These are phyloP conservation scores for Tillandsia fasciculata DNA, from an alignment of 176 grass and related monocot genomes.

Conservation along the genomic window DNA sequence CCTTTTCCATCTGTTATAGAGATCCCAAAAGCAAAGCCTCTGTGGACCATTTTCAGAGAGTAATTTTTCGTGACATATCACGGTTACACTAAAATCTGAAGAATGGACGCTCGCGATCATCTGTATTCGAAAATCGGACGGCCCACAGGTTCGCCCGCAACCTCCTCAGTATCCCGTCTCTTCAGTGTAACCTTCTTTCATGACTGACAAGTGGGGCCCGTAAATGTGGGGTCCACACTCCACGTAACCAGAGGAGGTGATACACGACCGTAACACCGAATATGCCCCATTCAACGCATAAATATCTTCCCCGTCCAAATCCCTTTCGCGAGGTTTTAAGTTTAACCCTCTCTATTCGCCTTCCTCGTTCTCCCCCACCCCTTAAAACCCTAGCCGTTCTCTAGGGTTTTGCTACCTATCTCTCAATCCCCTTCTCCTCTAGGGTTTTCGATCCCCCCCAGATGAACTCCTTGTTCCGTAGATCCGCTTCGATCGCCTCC, in stretches of 20 bases:
- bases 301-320: constrained; percentile 25
- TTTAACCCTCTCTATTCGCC: neutral
- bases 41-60: too few relatives aligned
- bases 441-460: neutral
- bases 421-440: neutral
- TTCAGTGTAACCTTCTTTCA: too few relatives aligned
- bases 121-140: neutral
- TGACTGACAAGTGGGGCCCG: too few relatives aligned
- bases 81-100: neutral
- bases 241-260: neutral
- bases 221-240: too few relatives aligned
- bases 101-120: neutral
- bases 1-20: too few relatives aligned
- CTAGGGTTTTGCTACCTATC: constrained; percentile 16
- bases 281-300: neutral
- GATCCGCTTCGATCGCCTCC: constrained; percentile 27
- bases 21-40: too few relatives aligned
- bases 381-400: constrained; percentile 22
- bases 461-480: constrained; percentile 65
- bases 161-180: too few relatives aligned
- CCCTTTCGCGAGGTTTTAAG: constrained; percentile 15
- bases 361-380: neutral
- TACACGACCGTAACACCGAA: neutral
- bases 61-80: too few relatives aligned
- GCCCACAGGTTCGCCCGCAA: neutral